Evolutionary conservation across 2,329 filamentous ascomycete species (phyloP), one percentile per base, ranked within the genome.

Genomic region (Dactylonectria macrodidyma): DNA sequence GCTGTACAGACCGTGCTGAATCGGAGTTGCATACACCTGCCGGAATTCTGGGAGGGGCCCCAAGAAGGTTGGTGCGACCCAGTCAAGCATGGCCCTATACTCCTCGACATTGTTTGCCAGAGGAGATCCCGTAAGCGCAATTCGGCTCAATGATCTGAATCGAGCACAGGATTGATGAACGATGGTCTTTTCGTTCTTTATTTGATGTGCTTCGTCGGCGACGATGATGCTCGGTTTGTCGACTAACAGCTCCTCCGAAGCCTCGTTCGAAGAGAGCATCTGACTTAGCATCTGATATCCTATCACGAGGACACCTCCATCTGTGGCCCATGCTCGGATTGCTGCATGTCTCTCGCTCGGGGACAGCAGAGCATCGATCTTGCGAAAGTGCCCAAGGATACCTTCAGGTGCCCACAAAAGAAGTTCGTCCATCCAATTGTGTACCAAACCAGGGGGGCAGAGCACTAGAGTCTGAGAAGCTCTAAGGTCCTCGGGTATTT

Each of bases 81-180:
- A 97, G 70, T 95, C 88, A 65, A 97, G 92, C 89, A 97, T 93
- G n/a, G 90, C 84, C 76, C 91, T 94, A 76, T 97, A 97, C 74
- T 98, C 95, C 33, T 88, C 84, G 0, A 97, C 89, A 59, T 94
- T 93, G 76, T 97, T 98, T 5, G 93, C 91, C 59, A 98, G 84
- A 1, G 95, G 95, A 0, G 95, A 95, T 1, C 95, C 95, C 1
- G 95, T 97, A 68, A 98, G 84, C 6, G 94, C 95, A 71, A 98
- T 93, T 11, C 95, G 90, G 67, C 87, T 91, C 61, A 84, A 88
- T 0, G 94, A 93, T 67, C 79, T 84, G 76, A 98, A 92, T 11
- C 83, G 79, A 2, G 83, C 82, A 22, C 91, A 88, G 6, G 88
- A 85, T 44, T 79, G 71, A 50, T 90, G 84, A 38, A 91, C 81